Evolutionary conservation across 257 asterid genomes (phyloP).

Genomic region (Nicotiana paniculata): DNA sequence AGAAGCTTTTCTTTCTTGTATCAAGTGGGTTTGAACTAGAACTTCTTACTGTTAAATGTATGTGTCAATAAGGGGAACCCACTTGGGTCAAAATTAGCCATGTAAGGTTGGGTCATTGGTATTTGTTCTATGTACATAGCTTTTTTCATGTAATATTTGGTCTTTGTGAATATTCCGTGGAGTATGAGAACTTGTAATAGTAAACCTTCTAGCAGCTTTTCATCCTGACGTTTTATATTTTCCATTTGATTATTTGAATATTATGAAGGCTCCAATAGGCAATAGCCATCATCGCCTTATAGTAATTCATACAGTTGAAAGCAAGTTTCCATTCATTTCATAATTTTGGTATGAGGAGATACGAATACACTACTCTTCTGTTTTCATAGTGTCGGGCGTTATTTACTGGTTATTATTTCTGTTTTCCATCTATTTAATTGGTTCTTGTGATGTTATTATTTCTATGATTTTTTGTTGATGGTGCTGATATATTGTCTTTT

Average conservation of each 20-base stretch:
- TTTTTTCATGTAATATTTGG: background rate
- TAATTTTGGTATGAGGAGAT: too few relatives aligned
- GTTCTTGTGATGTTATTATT: too few relatives aligned
- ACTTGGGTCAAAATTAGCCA: slow-evolving; percentile 15
- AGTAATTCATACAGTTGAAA: too few relatives aligned
- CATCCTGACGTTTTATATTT: background rate
- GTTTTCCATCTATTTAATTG: too few relatives aligned
- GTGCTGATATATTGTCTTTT: too few relatives aligned
- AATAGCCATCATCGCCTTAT: background rate
- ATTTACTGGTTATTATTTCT: too few relatives aligned
- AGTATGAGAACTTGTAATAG: background rate
- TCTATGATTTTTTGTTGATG: too few relatives aligned
- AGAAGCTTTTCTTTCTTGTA: background rate
- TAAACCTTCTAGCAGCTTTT: background rate
- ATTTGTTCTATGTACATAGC: slow-evolving; percentile 32
- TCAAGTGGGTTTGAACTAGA: slow-evolving; percentile 14
- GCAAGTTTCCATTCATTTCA: too few relatives aligned
- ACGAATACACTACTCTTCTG: too few relatives aligned
- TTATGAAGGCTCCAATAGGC: background rate
- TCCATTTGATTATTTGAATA: background rate
- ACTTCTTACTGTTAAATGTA: background rate
- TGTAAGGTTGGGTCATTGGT: slow-evolving; percentile 24
- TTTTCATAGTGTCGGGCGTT: too few relatives aligned
- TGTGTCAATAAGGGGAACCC: slow-evolving; percentile 37
- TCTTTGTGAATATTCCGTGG: background rate